A percentile compares a stretch with the other conserved stretches of the same genome.
phyloP scores from a whole-genome alignment of 1,284 basidiomycete genomes.

The Thelephora terrestris region DNA sequence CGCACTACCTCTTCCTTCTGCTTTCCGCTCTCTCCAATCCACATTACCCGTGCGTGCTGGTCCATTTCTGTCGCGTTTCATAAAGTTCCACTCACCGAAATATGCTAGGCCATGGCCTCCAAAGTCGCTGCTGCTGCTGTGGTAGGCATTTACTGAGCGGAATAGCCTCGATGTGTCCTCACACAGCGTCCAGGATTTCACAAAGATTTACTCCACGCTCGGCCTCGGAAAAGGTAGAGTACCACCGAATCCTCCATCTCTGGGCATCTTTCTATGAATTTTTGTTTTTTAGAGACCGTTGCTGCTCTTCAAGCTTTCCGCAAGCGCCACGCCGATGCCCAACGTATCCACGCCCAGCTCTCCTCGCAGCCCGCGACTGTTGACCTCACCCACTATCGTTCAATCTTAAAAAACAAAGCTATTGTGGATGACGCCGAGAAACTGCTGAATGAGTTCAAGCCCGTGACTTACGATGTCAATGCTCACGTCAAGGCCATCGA shows the following conservation, averaged over 20 bases:
- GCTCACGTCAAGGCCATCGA: slow-evolving; percentile 94
- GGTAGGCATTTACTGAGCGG: slow-evolving; percentile 30
- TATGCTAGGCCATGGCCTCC: slow-evolving; percentile 52
- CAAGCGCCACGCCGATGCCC: slow-evolving; percentile 87
- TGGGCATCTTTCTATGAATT: not conserved
- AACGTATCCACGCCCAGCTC: slow-evolving; percentile 65
- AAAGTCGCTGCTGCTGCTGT: slow-evolving; percentile 73
- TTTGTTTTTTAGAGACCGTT: slow-evolving; percentile 62
- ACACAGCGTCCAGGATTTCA: slow-evolving; percentile 62
- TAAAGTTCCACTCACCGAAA: not conserved
- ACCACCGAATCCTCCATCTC: not conserved
- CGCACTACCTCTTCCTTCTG: not conserved
- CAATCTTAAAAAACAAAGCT: slow-evolving; percentile 85
- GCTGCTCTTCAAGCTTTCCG: slow-evolving; percentile 90
- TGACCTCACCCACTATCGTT: slow-evolving; percentile 89
- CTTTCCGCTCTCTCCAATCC: not conserved
- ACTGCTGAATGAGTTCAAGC: slow-evolving; percentile 84
- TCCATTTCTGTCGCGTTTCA: not conserved
- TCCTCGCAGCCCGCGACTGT: slow-evolving; percentile 69
- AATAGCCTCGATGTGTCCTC: slow-evolving; percentile 8
- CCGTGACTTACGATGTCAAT: slow-evolving; percentile 90
- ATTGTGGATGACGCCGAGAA: slow-evolving; percentile 93
- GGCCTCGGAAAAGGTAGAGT: slow-evolving; percentile 83
- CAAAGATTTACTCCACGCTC: slow-evolving; percentile 83
- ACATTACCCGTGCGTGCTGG: not conserved